Evolutionary conservation across 2,329 filamentous ascomycete species (phyloP), one percentile per base, ranked within the genome.

Genomic region (Aspergillus melleus): DNA sequence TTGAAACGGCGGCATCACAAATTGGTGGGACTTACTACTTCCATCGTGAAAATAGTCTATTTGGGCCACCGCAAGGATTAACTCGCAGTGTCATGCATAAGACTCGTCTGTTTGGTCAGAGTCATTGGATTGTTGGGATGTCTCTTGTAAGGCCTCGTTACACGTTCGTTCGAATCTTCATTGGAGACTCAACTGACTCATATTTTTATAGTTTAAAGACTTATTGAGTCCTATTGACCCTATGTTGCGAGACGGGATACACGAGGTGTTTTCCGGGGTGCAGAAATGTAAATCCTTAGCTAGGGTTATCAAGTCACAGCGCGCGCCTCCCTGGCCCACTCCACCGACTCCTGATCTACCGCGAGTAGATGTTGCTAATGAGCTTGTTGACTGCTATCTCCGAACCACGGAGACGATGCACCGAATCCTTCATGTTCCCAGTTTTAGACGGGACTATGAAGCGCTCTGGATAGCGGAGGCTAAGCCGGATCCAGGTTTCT

Each of bases 341-440:
- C 64, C 66, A 12, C 76, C 75, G 19, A 80, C 71, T 0, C 62
- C 65, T 0, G 74, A 80, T 9, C 63, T 88, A 0, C 85, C 86
- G 0, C 57, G 67, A 0, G 72, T 69, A 49, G 65, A 67, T 2
- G 19, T 84, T 0, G 79, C 80, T 0, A 82, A 86, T 59, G 66
- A 76, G 32, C 78, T 86, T 1, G 75, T 86, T 8, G 77, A 81
- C 14, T 74, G 71, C 42, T 87, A 87, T 70, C 74, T 88, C n/a
- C 74, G 81, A 53, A 81, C 81, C 0, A 77, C 83, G 53, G 85
- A 88, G 66, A 79, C 80, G 0, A 77, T 84, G 10, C 79, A 84
- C 61, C 80, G 86, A 3, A 77, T 88, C 14, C 59, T 89, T 5
- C 83, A 89, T 66, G 68, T 84, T 1, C 84, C 85, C 0, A 81